These are phyloP conservation scores for Coemansia sp. DNA, from an alignment of 192 early-diverging fungal genomes.

Conservation along the genomic window DNA sequence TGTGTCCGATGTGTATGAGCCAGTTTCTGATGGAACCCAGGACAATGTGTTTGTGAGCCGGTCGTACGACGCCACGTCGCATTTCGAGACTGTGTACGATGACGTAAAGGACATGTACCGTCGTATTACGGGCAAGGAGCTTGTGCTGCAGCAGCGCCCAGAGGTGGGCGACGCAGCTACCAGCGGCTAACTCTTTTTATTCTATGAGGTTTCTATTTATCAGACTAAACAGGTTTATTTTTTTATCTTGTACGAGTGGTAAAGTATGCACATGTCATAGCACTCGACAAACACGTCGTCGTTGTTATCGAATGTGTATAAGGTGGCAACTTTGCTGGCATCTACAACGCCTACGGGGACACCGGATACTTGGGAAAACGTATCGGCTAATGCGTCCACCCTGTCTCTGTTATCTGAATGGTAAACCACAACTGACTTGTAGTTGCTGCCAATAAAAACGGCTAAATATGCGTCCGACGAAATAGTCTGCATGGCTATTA, in stretches of 20 bases:
- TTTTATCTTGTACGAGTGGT: too few species aligned
- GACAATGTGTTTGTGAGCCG: slow-evolving; percentile 89
- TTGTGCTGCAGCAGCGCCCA: slow-evolving; percentile 71
- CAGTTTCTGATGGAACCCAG: slow-evolving; percentile 73
- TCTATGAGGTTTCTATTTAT: not conserved
- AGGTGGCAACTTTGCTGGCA: not conserved
- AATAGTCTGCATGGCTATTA: too few species aligned
- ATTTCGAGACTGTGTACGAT: slow-evolving; percentile 97
- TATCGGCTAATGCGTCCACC: not conserved
- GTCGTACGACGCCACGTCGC: slow-evolving; percentile 97
- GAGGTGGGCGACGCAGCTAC: slow-evolving; percentile 9
- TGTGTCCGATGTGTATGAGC: slow-evolving; percentile 84
- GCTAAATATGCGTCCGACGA: not conserved
- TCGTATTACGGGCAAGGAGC: slow-evolving; percentile 71
- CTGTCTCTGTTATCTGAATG: not conserved
- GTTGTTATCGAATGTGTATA: not conserved
- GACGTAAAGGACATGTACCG: slow-evolving; percentile 94
- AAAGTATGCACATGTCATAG: not conserved
- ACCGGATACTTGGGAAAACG: not conserved
- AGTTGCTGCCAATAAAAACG: not conserved
- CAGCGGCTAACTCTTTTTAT: too few species aligned
- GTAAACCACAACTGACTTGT: not conserved
- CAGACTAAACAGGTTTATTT: not conserved
- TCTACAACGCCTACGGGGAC: not conserved
- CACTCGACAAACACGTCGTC: not conserved